These are phyloP conservation scores for Rhinocladiella mackenziei DNA, from an alignment of 2,329 filamentous ascomycete species.

Conservation along the genomic window DNA sequence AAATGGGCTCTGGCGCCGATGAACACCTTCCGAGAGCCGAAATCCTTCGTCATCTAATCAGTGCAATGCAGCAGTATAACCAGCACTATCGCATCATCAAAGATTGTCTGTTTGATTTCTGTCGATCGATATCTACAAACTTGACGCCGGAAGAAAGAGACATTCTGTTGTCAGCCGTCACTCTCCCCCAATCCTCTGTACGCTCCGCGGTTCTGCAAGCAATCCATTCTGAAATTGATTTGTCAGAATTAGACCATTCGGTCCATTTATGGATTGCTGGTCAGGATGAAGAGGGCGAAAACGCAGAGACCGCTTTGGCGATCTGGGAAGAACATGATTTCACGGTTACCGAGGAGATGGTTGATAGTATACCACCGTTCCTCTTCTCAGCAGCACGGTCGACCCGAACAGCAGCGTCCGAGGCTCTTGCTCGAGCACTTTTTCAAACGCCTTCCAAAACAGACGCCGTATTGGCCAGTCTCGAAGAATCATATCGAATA, in stretches of 20 bases:
- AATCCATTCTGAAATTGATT: slow-evolving; percentile 85
- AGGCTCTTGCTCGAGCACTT: slow-evolving; percentile 72
- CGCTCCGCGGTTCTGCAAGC: slow-evolving; percentile 81
- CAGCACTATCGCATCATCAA: slow-evolving; percentile 95
- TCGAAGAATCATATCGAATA: slow-evolving; percentile 70
- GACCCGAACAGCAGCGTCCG: slow-evolving; percentile 76
- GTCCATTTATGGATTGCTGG: slow-evolving; percentile 91
- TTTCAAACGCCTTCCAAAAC: slow-evolving; percentile 58
- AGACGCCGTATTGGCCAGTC: slow-evolving; percentile 56
- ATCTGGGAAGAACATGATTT: slow-evolving; percentile 96
- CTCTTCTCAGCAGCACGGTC: slow-evolving; percentile 75
- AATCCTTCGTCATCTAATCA: slow-evolving; percentile 67
- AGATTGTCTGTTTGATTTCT: slow-evolving; percentile 83
- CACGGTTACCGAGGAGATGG: slow-evolving; percentile 61
- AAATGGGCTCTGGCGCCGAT: slow-evolving; percentile 75
- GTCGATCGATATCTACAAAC: slow-evolving; percentile 77
- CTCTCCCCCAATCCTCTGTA: slow-evolving; percentile 74
- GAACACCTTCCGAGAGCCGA: slow-evolving; percentile 70
- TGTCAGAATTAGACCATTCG: slow-evolving; percentile 80
- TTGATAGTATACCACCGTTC: slow-evolving; percentile 69
- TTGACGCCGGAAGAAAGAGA: slow-evolving; percentile 68
- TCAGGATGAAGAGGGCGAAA: slow-evolving; percentile 87
- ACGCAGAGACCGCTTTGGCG: slow-evolving; percentile 72
- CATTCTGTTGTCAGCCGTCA: slow-evolving; percentile 71
- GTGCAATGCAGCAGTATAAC: slow-evolving; percentile 79